Conservation (phyloP, 2,329 filamentous ascomycete genomes). For the Aaosphaeria arxii region DNA sequence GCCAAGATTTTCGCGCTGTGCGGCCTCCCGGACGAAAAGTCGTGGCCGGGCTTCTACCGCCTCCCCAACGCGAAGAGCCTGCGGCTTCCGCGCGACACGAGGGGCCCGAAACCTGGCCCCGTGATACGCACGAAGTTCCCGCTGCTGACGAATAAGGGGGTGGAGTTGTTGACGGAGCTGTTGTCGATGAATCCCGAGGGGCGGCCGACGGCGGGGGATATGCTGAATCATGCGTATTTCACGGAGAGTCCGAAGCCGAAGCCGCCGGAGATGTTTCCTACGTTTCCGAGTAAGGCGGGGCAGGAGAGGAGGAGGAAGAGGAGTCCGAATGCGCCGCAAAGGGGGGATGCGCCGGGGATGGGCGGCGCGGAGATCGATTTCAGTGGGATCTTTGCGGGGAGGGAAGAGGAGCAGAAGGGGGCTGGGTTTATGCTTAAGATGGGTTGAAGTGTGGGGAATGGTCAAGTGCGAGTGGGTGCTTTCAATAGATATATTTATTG, state of each 20-base stretch:
- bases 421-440: conserved; percentile 45
- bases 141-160: conserved; percentile 72
- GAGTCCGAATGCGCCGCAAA: conserved; percentile 78
- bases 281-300: conserved; percentile 91
- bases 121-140: conserved; percentile 77
- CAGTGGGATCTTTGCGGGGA: conserved; percentile 48
- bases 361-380: conserved; percentile 46
- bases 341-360: conserved; percentile 64
- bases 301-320: conserved; percentile 75
- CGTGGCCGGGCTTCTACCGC: conserved; percentile 83
- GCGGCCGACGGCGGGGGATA: conserved; percentile 68
- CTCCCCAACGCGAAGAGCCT: conserved; percentile 83
- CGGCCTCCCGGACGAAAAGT: conserved; percentile 76
- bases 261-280: conserved; percentile 88
- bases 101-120: conserved; percentile 36
- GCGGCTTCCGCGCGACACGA: conserved; percentile 53
- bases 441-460: conserved; percentile 6
- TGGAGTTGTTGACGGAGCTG: conserved; percentile 65
- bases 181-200: conserved; percentile 70
- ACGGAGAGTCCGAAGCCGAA: conserved; percentile 86
- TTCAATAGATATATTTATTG: too few species aligned
- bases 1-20: conserved; percentile 79
- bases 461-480: too few species aligned
- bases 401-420: conserved; percentile 47
- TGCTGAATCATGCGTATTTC: conserved; percentile 83